Evolutionary conservation across 1,139 yeast genomes (phyloP).

Genomic region (Sugiyamaella japonica): DNA sequence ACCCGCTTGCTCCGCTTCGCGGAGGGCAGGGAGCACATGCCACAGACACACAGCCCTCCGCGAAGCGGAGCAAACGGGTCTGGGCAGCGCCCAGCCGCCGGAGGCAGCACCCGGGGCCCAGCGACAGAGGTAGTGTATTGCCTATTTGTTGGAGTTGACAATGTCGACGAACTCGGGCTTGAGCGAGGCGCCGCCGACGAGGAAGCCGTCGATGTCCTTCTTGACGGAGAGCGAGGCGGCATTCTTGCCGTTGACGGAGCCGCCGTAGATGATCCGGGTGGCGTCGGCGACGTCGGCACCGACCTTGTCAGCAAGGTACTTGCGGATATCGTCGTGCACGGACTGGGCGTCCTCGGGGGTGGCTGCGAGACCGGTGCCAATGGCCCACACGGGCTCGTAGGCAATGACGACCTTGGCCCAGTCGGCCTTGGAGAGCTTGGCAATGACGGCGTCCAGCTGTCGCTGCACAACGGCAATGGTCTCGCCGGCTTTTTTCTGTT

Average conservation of each 20-base stretch:
- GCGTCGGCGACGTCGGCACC: constrained; percentile 75
- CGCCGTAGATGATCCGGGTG: constrained; percentile 95
- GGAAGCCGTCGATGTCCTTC: constrained; percentile 95
- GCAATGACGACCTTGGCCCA: constrained; percentile 95
- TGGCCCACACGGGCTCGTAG: constrained; percentile 99
- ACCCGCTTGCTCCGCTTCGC: too few relatives aligned
- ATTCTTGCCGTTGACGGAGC: constrained; percentile 96
- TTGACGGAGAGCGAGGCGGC: constrained; percentile 89
- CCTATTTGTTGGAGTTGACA: constrained; percentile 77
- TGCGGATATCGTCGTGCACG: constrained; percentile 88
- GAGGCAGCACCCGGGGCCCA: background rate
- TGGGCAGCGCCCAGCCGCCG: constrained; percentile 2
- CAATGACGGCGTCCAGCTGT: constrained; percentile 88
- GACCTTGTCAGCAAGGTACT: constrained; percentile 71
- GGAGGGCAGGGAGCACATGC: too few relatives aligned
- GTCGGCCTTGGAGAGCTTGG: constrained; percentile 64
- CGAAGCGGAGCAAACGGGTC: constrained; percentile 2
- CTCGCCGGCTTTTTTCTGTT: constrained; percentile 86
- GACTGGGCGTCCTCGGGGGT: constrained; percentile 94
- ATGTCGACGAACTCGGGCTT: constrained; percentile 97
- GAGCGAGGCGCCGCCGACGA: constrained; percentile 99
- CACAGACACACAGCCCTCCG: too few relatives aligned
- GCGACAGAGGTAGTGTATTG: background rate
- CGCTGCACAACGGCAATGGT: constrained; percentile 85
- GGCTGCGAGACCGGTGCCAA: constrained; percentile 99